These are phyloP conservation scores for Limnomonas spitsbergensis DNA, from an alignment of 139 green algal species.

Conservation along the genomic window DNA sequence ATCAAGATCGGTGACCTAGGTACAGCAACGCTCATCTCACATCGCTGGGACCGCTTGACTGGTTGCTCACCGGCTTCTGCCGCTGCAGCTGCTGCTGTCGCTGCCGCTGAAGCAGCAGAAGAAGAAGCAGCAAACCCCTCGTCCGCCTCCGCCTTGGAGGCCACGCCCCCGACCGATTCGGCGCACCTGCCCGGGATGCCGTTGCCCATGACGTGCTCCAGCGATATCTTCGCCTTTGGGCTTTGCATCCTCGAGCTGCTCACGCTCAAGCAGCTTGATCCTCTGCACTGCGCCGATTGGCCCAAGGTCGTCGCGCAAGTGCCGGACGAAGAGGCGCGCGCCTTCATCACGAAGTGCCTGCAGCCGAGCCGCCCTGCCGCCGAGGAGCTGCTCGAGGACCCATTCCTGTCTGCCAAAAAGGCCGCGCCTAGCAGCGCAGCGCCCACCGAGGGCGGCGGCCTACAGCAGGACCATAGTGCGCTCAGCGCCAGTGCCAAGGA, in stretches of 20 bases:
- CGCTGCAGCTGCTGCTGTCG: not conserved
- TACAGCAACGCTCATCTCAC: slow-evolving; percentile 76
- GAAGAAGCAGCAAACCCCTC: too few species aligned
- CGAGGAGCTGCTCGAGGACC: slow-evolving; percentile 78
- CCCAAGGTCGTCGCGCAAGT: slow-evolving; percentile 52
- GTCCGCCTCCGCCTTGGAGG: too few species aligned
- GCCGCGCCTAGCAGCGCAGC: not conserved
- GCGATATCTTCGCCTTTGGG: slow-evolving; percentile 97
- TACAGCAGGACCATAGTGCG: not conserved
- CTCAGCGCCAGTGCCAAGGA: slow-evolving; percentile 2
- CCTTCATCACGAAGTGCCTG: slow-evolving; percentile 84
- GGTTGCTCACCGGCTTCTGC: not conserved
- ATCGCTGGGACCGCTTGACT: slow-evolving; percentile 56
- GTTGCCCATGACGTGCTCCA: slow-evolving; percentile 25
- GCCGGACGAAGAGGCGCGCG: slow-evolving; percentile 60
- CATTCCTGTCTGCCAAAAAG: slow-evolving; percentile 55
- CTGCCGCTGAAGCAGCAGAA: too few species aligned
- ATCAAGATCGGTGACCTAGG: slow-evolving; percentile 95
- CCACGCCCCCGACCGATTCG: not conserved
- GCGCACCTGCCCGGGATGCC: too few species aligned
- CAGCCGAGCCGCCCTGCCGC: slow-evolving; percentile 63
- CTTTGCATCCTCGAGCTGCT: slow-evolving; percentile 96
- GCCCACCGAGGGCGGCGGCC: not conserved
- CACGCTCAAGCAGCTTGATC: slow-evolving; percentile 75
- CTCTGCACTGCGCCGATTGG: slow-evolving; percentile 47